A percentile compares a stretch with the other conserved stretches of the same genome.
Evolutionary conservation across 2,329 filamentous ascomycete species (phyloP).

Genomic region (Pestalotiopsis sp.): DNA sequence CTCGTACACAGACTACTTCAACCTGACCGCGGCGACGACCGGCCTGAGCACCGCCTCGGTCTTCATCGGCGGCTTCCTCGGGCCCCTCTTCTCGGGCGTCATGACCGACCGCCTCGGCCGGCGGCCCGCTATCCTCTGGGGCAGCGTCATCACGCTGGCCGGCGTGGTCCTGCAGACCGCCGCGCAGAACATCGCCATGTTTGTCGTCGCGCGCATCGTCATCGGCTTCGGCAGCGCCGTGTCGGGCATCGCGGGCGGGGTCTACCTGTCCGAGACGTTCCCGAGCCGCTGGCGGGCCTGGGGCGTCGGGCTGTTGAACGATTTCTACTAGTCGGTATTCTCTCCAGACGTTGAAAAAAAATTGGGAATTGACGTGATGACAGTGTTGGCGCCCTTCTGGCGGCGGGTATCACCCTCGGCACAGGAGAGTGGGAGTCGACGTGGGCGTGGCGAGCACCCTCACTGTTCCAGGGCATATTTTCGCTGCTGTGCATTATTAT

Average conservation of each 20-base stretch:
- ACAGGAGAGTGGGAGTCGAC: slow-evolving; percentile 43
- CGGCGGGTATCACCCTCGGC: slow-evolving; percentile 46
- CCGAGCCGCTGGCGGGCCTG: slow-evolving; percentile 42
- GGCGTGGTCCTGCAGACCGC: slow-evolving; percentile 49
- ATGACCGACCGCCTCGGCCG: slow-evolving; percentile 46
- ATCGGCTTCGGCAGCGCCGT: slow-evolving; percentile 48
- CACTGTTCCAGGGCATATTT: slow-evolving; percentile 42
- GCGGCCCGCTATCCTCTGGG: slow-evolving; percentile 43
- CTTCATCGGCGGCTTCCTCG: slow-evolving; percentile 54
- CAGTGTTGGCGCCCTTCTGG: slow-evolving; percentile 40
- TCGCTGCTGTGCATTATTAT: slow-evolving; percentile 41
- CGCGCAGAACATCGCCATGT: slow-evolving; percentile 54
- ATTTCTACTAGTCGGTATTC: slow-evolving; percentile 30
- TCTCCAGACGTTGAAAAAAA: neutral
- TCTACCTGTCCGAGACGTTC: slow-evolving; percentile 53
- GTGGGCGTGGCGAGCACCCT: slow-evolving; percentile 49
- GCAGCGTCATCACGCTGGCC: slow-evolving; percentile 42
- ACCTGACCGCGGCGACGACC: slow-evolving; percentile 52
- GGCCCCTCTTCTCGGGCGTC: slow-evolving; percentile 43
- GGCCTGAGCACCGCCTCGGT: slow-evolving; percentile 58
- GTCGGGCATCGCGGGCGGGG: slow-evolving; percentile 44
- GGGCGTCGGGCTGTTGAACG: slow-evolving; percentile 29
- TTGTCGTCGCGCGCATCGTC: slow-evolving; percentile 48
- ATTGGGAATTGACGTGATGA: neutral
- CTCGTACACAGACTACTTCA: slow-evolving; percentile 58